Percentiles rank a stretch among this genome's conserved stretches.
Conservation (phyloP, 2,329 filamentous ascomycete genomes). For the Penicillium sp. region DNA sequence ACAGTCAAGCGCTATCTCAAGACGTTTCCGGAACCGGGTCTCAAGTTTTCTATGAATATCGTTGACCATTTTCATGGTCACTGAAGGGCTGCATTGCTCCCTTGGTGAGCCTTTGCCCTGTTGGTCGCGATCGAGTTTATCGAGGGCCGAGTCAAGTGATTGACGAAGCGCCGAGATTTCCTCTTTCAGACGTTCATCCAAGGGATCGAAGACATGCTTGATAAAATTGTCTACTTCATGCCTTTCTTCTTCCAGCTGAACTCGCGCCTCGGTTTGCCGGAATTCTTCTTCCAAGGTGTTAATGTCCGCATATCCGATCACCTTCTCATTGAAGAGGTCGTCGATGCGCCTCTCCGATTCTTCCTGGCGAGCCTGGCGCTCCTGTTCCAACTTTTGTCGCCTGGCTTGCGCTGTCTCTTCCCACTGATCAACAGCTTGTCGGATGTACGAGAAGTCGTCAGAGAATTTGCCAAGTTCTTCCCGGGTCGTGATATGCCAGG, state of each 20-base stretch:
- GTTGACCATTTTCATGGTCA: slow-evolving; percentile 47
- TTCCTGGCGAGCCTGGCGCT: slow-evolving; percentile 50
- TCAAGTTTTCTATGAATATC: slow-evolving; percentile 49
- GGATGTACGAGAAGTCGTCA: slow-evolving; percentile 46
- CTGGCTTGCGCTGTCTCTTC: slow-evolving; percentile 45
- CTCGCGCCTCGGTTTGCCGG: slow-evolving; percentile 50
- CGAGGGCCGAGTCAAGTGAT: slow-evolving; percentile 45
- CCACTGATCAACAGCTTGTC: slow-evolving; percentile 43
- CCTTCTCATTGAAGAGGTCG: slow-evolving; percentile 53
- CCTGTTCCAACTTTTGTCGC: slow-evolving; percentile 47
- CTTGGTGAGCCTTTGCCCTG: slow-evolving; percentile 30
- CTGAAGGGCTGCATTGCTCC: slow-evolving; percentile 37
- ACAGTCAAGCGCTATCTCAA: slow-evolving; percentile 51
- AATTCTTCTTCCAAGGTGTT: slow-evolving; percentile 54
- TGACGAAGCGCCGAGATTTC: slow-evolving; percentile 50
- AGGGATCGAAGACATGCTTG: slow-evolving; percentile 48
- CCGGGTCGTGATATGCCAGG: slow-evolving; percentile 32
- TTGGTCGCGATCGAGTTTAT: slow-evolving; percentile 42
- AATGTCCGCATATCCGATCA: slow-evolving; percentile 58
- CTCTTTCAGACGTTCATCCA: slow-evolving; percentile 48
- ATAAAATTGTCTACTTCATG: slow-evolving; percentile 52
- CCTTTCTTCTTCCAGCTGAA: slow-evolving; percentile 52
- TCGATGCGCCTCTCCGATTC: slow-evolving; percentile 53
- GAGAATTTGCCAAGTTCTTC: slow-evolving; percentile 36
- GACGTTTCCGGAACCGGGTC: slow-evolving; percentile 48